Base-by-base conservation (phyloP, 2,329 filamentous ascomycete species). In the Alternaria hordeiaustralica region DNA sequence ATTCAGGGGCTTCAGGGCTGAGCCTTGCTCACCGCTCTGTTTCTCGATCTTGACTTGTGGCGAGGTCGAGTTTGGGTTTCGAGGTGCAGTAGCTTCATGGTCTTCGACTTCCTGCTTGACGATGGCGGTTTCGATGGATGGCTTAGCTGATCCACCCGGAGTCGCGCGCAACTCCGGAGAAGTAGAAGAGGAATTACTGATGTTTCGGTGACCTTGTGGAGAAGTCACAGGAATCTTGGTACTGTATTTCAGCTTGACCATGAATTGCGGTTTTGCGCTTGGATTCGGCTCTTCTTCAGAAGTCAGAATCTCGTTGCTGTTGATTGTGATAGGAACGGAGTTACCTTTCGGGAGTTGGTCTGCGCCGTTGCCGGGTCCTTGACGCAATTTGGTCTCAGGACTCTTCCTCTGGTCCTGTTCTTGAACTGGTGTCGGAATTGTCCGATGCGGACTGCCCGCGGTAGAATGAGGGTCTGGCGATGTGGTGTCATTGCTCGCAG, bases 201-300 rank as follows among this genome's bases (percentile, higher is more conserved):
- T 15, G 4, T 13, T 25, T 18, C 6, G 21, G 15, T 36, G 26
- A 12, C 5, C 33, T 30, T 23, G 25, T 2, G 20, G 15, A 11
- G 13, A 53, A 12, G 30, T 41, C n/a, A 8, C 41, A 12, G 10
- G 25, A 12, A 23, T 44, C n/a, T 50, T 21, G 45, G 15, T 33
- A 15, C 23, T 44, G 46, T 50, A 51, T 33, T 58, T 58, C n/a
- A 58, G 33, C 25, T 51, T 58, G 33, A 58, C 33, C 20, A 58
- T 9, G 23, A 58, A 47, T 7, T 44, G 23, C 23, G 50, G 10
- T 28, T 44, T 25, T 12, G 50, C 10, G 20, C 25, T 25, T 13
- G 18, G 9, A 30, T 18, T 20, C 8, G 21, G 26, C 46, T 58
- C 46, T 44, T 18, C 25, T 18, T 8, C 49, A 10, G 49, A 25